Conservation (phyloP, 805 yeast species). For the Kodamaea sagamina region DNA sequence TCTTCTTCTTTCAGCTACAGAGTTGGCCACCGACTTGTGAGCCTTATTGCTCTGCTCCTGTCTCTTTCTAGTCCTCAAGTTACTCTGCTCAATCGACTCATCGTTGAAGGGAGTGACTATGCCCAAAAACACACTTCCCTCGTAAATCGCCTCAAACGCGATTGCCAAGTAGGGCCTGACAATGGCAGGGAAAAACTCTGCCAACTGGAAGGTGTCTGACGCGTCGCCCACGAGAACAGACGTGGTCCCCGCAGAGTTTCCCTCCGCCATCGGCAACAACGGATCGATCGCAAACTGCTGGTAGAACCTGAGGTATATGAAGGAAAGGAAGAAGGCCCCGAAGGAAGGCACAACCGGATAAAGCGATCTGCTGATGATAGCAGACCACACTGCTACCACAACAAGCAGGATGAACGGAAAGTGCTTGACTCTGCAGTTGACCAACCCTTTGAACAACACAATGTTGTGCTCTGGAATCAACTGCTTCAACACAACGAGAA, state of each 20-base stretch:
- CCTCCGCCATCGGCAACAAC: conserved; percentile 49
- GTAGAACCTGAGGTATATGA: conserved; percentile 77
- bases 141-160: conserved; percentile 44
- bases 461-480: conserved; percentile 59
- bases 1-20: conserved; percentile 73
- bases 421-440: conserved; percentile 58
- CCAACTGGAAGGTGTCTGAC: conserved; percentile 81
- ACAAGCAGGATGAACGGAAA: conserved; percentile 51
- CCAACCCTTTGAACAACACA: conserved; percentile 45
- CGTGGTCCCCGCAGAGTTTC: conserved; percentile 22
- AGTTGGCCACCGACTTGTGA: conserved; percentile 39
- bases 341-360: conserved; percentile 59
- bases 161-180: conserved; percentile 54
- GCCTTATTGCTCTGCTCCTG: conserved; percentile 47
- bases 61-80: conserved; percentile 68
- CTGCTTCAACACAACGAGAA: conserved; percentile 58
- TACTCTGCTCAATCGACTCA: conserved; percentile 71
- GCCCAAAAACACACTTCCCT: conserved; percentile 42
- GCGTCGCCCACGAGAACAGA: conserved; percentile 73
- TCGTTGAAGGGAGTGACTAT: conserved; percentile 64
- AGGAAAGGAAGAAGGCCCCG: conserved; percentile 64
- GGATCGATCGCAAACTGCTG: conserved; percentile 60
- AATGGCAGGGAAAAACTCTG: conserved; percentile 78
- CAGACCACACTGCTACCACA: conserved; percentile 38
- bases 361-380: conserved; percentile 32